Evolutionary conservation across 805 yeast genomes (phyloP), one percentile per base, ranked within the genome.

Genomic region (Ogataea degrootiae): DNA sequence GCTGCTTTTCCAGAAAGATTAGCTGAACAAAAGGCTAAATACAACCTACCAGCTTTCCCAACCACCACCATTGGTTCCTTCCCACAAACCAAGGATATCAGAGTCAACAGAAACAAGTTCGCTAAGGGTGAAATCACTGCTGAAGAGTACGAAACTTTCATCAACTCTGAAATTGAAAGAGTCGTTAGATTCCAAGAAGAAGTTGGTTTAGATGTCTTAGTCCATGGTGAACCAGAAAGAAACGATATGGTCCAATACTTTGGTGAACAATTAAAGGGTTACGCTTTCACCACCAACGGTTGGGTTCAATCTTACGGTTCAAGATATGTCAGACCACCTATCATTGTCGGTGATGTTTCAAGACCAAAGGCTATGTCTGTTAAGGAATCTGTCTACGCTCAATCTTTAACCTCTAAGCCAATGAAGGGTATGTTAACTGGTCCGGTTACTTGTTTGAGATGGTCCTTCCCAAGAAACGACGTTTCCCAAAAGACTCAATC

Each of bases 251-350:
- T 94, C 67, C 99, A 94, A 82, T 94, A 92, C 85, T 94, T 94
- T 61, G 99, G 99, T 81, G 99, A 94, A 80, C 90, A 89, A 80
- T 80, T 94, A 72, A 86, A 87, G 70, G 99, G 99, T 75, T 94
- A 87, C 72, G 96, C 96, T 62, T 94, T 94, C 84, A 94, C 99
- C 75, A 79, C 87, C 63, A 89, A 89, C 82, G 99, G 99, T 76
- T 94, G 99, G 99, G 99, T 94, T 66, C 99, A 94, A 82, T 94
- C 99, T 61, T 94, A 92, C 75, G 99, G 99, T 82, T 91, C 99
- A 60, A 88, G 99, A 81, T 94, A 94, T 77, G 99, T 94, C 63
- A 90, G 99, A 81, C 99, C 99, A 71, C 99, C 99, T 65, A 87
- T 94, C 68, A 83, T 94, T 73, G 97, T 92, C 65, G 99, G 99